These are phyloP conservation scores for Botryotinia calthae DNA, from an alignment of 2,329 filamentous ascomycete genomes.

Conservation along the genomic window DNA sequence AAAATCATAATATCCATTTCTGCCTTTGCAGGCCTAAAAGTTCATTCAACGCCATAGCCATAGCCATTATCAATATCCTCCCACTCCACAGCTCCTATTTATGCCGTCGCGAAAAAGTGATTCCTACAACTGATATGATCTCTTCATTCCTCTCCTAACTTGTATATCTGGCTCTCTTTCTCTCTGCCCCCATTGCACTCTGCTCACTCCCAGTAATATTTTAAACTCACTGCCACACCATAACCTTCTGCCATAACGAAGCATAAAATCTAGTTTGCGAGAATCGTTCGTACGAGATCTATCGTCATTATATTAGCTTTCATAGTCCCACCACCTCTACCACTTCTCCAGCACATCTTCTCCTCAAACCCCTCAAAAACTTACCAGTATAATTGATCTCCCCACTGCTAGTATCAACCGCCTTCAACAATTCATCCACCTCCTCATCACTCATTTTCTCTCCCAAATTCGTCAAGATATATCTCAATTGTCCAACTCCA, in stretches of 20 bases:
- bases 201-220: neutral
- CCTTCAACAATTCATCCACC: slow-evolving; percentile 97
- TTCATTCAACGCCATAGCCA: slow-evolving; percentile 24
- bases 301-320: slow-evolving; percentile 20
- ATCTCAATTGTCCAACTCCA: slow-evolving; percentile 94
- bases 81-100: slow-evolving; percentile 27
- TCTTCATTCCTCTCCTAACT: slow-evolving; percentile 21
- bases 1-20: slow-evolving; percentile 5
- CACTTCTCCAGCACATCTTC: neutral
- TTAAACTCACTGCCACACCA: neutral
- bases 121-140: slow-evolving; percentile 26
- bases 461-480: slow-evolving; percentile 94
- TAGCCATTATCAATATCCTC: slow-evolving; percentile 21
- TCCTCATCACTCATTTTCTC: slow-evolving; percentile 99
- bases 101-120: slow-evolving; percentile 26
- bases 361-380: slow-evolving; percentile 35
- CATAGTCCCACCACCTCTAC: neutral
- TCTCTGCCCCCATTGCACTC: neutral
- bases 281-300: slow-evolving; percentile 84
- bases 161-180: neutral
- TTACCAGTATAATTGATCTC: slow-evolving; percentile 97
- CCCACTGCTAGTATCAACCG: slow-evolving; percentile 90
- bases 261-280: slow-evolving; percentile 65
- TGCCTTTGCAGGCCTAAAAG: slow-evolving; percentile 19
- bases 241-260: neutral